phyloP scores from a whole-genome alignment of 2,329 filamentous ascomycete genomes.

The Zymoseptoria passerinii region DNA sequence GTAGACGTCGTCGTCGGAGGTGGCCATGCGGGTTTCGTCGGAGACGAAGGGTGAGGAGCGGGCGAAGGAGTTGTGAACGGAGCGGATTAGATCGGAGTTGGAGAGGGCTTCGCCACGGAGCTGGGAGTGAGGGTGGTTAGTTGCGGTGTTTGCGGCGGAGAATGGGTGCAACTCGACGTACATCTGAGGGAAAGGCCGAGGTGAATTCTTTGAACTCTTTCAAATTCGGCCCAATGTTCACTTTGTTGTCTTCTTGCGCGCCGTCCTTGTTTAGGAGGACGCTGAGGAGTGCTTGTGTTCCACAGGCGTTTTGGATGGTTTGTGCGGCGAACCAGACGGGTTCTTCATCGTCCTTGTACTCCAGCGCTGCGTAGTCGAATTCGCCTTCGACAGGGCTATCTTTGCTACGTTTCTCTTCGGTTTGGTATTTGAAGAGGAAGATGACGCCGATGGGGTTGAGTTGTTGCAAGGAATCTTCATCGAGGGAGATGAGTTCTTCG shows the following conservation, averaged over 20 bases:
- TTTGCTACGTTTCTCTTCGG: slow-evolving; percentile 52
- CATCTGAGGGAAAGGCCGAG: slow-evolving; percentile 62
- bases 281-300: slow-evolving; percentile 87
- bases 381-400: slow-evolving; percentile 68
- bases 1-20: slow-evolving; percentile 81
- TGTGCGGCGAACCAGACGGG: slow-evolving; percentile 89
- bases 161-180: slow-evolving; percentile 19
- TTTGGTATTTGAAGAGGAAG: slow-evolving; percentile 96
- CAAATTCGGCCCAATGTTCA: slow-evolving; percentile 66
- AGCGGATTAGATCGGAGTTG: slow-evolving; percentile 51
- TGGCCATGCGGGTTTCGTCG: slow-evolving; percentile 67
- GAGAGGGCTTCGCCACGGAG: slow-evolving; percentile 62
- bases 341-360: slow-evolving; percentile 14
- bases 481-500: slow-evolving; percentile 87
- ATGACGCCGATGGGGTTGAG: slow-evolving; percentile 66
- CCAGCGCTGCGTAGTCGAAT: slow-evolving; percentile 65
- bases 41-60: slow-evolving; percentile 83
- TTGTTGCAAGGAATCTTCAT: slow-evolving; percentile 61
- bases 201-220: slow-evolving; percentile 82
- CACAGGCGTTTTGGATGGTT: slow-evolving; percentile 97
- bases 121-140: slow-evolving; percentile 30
- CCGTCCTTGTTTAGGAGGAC: slow-evolving; percentile 74
- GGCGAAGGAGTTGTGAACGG: slow-evolving; percentile 84
- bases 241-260: slow-evolving; percentile 31
- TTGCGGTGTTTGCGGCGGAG: not conserved